Conservation (phyloP, 768 basidiomycete species). For the Cystofilobasidium macerans region DNA sequence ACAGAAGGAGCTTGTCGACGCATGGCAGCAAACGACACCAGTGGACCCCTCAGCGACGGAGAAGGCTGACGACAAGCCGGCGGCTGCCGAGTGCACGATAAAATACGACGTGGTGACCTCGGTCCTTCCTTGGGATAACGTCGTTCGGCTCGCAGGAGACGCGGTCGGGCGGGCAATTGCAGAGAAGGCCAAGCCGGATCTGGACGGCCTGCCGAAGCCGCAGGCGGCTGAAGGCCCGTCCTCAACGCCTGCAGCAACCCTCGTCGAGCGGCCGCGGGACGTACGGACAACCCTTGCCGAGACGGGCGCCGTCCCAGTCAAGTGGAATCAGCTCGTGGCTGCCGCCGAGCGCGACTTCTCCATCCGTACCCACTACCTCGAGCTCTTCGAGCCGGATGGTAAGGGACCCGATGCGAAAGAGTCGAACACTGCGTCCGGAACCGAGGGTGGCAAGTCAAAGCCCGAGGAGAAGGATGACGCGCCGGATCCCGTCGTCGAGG, state of each 20-base stretch:
- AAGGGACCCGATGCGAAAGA: not conserved
- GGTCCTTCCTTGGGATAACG: constrained; percentile 14
- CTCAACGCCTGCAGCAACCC: too few relatives aligned
- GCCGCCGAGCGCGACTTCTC: too few relatives aligned
- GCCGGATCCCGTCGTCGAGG: constrained; percentile 50
- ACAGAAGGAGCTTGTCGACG: not conserved
- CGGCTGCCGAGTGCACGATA: constrained; percentile 14
- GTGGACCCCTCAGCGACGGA: constrained; percentile 9
- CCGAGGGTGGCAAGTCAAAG: constrained; percentile 33
- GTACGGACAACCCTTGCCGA: too few relatives aligned
- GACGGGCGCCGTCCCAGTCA: too few relatives aligned
- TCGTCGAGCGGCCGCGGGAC: too few relatives aligned
- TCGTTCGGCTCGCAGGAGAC: constrained; percentile 13
- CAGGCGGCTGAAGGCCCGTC: too few relatives aligned
- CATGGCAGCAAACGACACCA: too few relatives aligned
- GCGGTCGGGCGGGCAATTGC: constrained; percentile 8
- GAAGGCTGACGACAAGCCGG: constrained; percentile 15
- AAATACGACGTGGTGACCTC: constrained; percentile 18
- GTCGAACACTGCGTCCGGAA: not conserved
- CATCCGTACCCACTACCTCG: too few relatives aligned
- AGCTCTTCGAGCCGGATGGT: too few relatives aligned
- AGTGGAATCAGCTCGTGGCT: too few relatives aligned
- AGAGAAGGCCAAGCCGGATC: not conserved
- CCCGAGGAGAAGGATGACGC: constrained; percentile 32
- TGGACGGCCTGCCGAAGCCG: not conserved